Evolutionary conservation across 805 yeast genomes (phyloP).

Genomic region (Candida qinlingensis): DNA sequence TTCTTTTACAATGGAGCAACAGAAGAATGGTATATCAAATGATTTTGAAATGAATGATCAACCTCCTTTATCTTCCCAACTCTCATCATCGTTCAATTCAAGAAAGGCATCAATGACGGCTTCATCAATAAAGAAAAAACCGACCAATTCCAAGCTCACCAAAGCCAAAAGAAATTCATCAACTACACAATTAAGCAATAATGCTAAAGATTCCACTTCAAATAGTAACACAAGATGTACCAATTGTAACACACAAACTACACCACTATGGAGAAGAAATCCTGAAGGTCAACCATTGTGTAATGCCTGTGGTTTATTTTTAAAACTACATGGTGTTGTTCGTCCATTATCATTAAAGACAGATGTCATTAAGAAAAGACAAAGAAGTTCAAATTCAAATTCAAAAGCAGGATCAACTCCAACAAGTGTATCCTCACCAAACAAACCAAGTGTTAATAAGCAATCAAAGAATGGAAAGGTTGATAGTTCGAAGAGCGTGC

Average conservation of each 20-base stretch:
- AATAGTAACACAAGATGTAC: conserved; percentile 46
- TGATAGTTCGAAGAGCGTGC: background rate
- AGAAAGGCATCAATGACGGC: conserved; percentile 15
- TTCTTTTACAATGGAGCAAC: conserved; percentile 1
- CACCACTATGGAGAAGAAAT: conserved; percentile 93
- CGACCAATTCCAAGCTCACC: conserved; percentile 15
- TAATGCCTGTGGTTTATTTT: conserved; percentile 92
- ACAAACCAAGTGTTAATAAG: conserved; percentile 2
- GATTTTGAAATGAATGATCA: no score
- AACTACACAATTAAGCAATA: conserved; percentile 11
- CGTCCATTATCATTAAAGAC: conserved; percentile 88
- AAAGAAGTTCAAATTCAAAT: conserved; percentile 41
- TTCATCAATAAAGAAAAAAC: conserved; percentile 22
- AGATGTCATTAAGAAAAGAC: conserved; percentile 89
- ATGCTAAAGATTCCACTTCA: conserved; percentile 11
- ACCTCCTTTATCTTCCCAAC: background rate
- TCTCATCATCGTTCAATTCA: conserved; percentile 19
- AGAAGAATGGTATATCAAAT: background rate
- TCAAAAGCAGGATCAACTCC: conserved; percentile 10
- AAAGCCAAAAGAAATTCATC: conserved; percentile 20
- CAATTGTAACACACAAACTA: conserved; percentile 86
- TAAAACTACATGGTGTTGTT: conserved; percentile 91
- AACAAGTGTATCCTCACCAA: conserved; percentile 16
- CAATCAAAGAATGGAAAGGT: background rate
- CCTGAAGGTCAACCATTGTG: conserved; percentile 91